Percentiles rank a stretch among this genome's conserved stretches.
Evolutionary conservation across 371 early-diverging fungal genomes (phyloP).

Genomic region (Mucor saturninus): DNA sequence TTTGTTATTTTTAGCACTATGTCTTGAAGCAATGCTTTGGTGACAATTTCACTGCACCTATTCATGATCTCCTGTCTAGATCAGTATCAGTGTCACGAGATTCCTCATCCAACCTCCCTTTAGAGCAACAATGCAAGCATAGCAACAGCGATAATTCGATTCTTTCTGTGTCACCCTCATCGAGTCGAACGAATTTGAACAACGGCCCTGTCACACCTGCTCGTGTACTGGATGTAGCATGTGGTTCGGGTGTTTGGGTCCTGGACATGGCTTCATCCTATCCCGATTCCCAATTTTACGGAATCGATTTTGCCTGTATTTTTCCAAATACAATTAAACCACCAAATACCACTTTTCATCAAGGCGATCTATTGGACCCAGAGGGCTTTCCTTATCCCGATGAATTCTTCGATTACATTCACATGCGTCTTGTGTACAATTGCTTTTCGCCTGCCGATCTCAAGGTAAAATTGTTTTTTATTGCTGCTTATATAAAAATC

Average conservation of each 20-base stretch:
- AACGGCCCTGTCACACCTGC: conserved; percentile 21
- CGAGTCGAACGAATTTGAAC: neutral
- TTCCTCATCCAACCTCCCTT: neutral
- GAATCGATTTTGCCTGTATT: conserved; percentile 51
- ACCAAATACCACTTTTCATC: conserved; percentile 51
- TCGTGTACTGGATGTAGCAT: conserved; percentile 47
- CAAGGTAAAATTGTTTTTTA: conserved; percentile 22
- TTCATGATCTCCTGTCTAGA: conserved; percentile 22
- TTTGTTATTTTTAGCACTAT: conserved; percentile 40
- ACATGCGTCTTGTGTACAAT: conserved; percentile 50
- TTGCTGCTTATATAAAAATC: neutral
- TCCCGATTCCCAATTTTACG: conserved; percentile 58
- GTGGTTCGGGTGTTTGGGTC: conserved; percentile 51
- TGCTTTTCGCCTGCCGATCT: conserved; percentile 40
- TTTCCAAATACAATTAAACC: conserved; percentile 60
- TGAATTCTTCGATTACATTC: conserved; percentile 60
- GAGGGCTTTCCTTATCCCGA: conserved; percentile 57
- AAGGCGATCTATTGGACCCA: conserved; percentile 48
- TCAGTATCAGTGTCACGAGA: conserved; percentile 29
- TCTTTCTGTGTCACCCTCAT: conserved; percentile 10
- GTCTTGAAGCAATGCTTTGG: conserved; percentile 43
- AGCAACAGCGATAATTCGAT: neutral
- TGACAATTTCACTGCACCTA: conserved; percentile 46
- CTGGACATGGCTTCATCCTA: conserved; percentile 55
- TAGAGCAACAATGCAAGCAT: neutral